phyloP scores from a whole-genome alignment of 2,329 filamentous ascomycete species.

The Blastomyces silverae region DNA sequence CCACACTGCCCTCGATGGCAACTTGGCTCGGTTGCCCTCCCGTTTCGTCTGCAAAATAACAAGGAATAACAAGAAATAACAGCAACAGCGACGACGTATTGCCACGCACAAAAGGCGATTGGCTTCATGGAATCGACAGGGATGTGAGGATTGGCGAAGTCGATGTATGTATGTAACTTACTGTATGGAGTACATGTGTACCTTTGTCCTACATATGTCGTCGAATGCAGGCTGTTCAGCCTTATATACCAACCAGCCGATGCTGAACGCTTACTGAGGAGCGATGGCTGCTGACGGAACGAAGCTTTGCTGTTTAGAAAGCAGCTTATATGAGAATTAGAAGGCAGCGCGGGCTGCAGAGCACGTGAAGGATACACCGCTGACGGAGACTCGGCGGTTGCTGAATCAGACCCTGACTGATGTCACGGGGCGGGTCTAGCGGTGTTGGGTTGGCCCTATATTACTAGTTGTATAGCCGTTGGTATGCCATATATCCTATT shows the following conservation, averaged over 20 bases:
- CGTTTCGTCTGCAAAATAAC: background rate
- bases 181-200: too few relatives aligned
- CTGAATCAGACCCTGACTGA: constrained; percentile 4
- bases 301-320: background rate
- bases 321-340: background rate
- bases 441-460: too few relatives aligned
- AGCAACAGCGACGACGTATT: background rate
- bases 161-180: too few relatives aligned
- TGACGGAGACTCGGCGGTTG: background rate
- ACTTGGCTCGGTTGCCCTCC: background rate
- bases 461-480: background rate
- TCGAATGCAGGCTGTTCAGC: background rate
- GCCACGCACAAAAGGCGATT: constrained; percentile 3
- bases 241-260: background rate
- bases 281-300: background rate
- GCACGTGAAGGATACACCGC: background rate
- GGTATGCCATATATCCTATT: background rate
- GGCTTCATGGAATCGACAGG: background rate
- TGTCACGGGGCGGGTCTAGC: background rate
- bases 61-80: too few relatives aligned
- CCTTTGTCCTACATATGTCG: background rate
- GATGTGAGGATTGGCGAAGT: background rate
- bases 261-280: background rate
- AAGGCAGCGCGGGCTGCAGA: background rate
- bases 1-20: background rate